These are phyloP conservation scores for Aspergillus arachidicola DNA, from an alignment of 2,329 filamentous ascomycete species.

Conservation along the genomic window DNA sequence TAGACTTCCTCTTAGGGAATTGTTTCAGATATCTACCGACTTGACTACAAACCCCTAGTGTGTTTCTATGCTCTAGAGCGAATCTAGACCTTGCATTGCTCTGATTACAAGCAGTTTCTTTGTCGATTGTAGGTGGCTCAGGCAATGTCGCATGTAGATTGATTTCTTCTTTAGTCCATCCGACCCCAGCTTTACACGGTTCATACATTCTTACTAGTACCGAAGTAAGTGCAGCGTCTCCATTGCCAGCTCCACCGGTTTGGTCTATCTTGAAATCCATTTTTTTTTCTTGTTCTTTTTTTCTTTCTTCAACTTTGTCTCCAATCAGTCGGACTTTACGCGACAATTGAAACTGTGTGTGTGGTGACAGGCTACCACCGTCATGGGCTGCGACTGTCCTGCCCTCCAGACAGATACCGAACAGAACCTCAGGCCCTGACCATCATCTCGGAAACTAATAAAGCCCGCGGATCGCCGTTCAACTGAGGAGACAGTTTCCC, in stretches of 20 bases:
- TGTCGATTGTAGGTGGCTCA: not conserved
- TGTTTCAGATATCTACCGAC: not conserved
- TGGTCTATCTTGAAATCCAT: conserved; percentile 15
- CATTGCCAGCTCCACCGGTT: conserved; percentile 19
- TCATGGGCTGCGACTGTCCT: conserved; percentile 25
- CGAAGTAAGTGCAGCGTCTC: not conserved
- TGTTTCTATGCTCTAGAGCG: not conserved
- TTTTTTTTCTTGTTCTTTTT: conserved; percentile 8
- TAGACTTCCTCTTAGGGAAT: not conserved
- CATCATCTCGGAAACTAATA: conserved; percentile 18
- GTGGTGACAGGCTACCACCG: conserved; percentile 15
- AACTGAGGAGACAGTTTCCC: conserved; percentile 18
- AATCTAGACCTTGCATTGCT: not conserved
- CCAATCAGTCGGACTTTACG: conserved; percentile 4
- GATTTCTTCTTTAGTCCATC: not conserved
- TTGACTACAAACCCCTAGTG: not conserved
- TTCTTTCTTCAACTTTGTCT: not conserved
- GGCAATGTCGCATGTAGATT: not conserved
- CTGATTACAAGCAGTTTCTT: not conserved
- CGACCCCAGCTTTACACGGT: conserved; percentile 3
- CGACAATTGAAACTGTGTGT: not conserved
- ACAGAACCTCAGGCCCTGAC: conserved; percentile 19
- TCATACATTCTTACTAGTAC: conserved; percentile 6
- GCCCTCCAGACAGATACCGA: conserved; percentile 17
- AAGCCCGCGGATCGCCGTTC: conserved; percentile 18